Percentiles rank a stretch among this genome's conserved stretches.
Evolutionary conservation across 176 grass and related monocot species (phyloP).

Genomic region (Zea luxurians): DNA sequence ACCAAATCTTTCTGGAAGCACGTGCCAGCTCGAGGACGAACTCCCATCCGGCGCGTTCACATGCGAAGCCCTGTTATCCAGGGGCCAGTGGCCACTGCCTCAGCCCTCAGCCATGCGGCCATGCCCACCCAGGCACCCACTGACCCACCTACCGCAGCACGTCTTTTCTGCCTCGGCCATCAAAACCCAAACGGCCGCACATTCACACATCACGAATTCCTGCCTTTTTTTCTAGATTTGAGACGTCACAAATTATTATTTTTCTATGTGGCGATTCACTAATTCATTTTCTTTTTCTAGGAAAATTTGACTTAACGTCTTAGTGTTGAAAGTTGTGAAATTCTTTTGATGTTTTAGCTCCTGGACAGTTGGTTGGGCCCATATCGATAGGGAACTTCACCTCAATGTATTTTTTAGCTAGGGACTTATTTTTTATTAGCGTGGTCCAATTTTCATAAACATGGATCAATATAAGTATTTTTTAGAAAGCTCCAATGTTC

Average conservation of each 20-base stretch:
- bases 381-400: neutral
- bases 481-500: too few relatives aligned
- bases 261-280: neutral
- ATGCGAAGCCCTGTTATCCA: neutral
- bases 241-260: neutral
- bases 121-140: too few relatives aligned
- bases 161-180: neutral
- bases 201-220: neutral
- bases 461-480: too few relatives aligned
- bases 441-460: neutral
- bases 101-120: too few relatives aligned
- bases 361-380: too few relatives aligned
- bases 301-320: too few relatives aligned
- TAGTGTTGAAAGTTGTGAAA: neutral
- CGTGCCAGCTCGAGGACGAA: slow-evolving; percentile 10
- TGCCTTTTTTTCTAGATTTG: neutral
- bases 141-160: too few relatives aligned
- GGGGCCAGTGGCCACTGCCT: too few relatives aligned
- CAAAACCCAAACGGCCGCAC: neutral
- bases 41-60: slow-evolving; percentile 19
- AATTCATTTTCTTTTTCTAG: neutral
- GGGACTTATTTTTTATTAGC: neutral
- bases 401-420: neutral
- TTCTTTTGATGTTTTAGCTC: neutral
- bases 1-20: slow-evolving; percentile 16